Conservation (phyloP, 2,329 filamentous ascomycete genomes). For the Fusarium oligoseptatum region DNA sequence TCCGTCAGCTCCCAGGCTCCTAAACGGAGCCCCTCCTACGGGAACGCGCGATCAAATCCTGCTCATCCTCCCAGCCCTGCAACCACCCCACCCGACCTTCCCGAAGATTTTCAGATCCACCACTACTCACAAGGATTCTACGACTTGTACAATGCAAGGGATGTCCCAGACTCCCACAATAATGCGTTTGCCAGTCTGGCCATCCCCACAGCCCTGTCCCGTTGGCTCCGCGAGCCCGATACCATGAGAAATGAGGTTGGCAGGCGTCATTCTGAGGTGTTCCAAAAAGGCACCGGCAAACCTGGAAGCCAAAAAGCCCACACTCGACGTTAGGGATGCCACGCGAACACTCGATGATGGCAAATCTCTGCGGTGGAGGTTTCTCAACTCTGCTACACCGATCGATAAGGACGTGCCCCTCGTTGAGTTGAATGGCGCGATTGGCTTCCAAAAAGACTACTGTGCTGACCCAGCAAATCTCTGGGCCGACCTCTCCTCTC, state of each 20-base stretch:
- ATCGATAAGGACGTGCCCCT: conserved; percentile 70
- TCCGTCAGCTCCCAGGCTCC: conserved; percentile 79
- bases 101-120: conserved; percentile 73
- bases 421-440: conserved; percentile 81
- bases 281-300: conserved; percentile 65
- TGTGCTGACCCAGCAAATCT: conserved; percentile 75
- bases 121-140: conserved; percentile 83
- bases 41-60: conserved; percentile 72
- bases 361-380: conserved; percentile 75
- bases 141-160: conserved; percentile 76
- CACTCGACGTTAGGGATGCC: conserved; percentile 65
- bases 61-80: conserved; percentile 79
- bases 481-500: conserved; percentile 75
- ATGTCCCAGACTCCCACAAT: conserved; percentile 71
- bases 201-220: conserved; percentile 79
- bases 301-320: conserved; percentile 58
- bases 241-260: conserved; percentile 77
- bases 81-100: conserved; percentile 77
- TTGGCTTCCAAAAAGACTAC: conserved; percentile 81
- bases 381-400: conserved; percentile 65
- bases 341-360: conserved; percentile 51
- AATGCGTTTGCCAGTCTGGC: conserved; percentile 84
- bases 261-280: conserved; percentile 75
- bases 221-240: conserved; percentile 82
- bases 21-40: conserved; percentile 74